Evolutionary conservation across 192 early-diverging fungal species (phyloP).

Genomic region (Piromyces finnis): DNA sequence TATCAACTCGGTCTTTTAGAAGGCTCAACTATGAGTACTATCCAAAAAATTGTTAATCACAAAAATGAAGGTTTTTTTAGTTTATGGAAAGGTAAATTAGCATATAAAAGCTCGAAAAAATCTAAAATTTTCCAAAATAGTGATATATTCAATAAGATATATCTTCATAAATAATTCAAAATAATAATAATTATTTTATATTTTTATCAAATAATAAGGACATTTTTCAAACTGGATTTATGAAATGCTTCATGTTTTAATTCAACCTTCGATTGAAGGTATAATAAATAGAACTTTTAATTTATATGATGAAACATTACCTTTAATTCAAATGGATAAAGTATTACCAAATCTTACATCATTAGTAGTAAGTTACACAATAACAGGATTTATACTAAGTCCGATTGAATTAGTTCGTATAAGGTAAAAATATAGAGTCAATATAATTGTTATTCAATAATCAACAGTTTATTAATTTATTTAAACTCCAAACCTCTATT

Average conservation of each 20-base stretch:
- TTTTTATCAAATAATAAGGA: neutral
- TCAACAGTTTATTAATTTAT: too few relatives aligned
- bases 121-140: too few relatives aligned
- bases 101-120: too few relatives aligned
- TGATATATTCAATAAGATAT: too few relatives aligned
- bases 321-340: neutral
- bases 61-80: constrained; percentile 19
- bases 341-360: neutral
- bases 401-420: neutral
- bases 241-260: neutral
- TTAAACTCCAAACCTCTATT: too few relatives aligned
- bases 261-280: constrained; percentile 11
- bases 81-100: constrained; percentile 27
- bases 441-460: too few relatives aligned
- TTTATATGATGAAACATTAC: constrained; percentile 2
- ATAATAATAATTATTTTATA: too few relatives aligned
- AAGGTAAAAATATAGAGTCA: too few relatives aligned
- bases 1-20: constrained; percentile 21
- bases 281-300: constrained; percentile 3
- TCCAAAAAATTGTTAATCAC: constrained; percentile 5
- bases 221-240: neutral
- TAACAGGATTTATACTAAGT: neutral
- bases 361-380: neutral
- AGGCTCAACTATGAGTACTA: constrained; percentile 6
- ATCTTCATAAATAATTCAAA: too few relatives aligned